Evolutionary conservation across 352 stramenopile species (phyloP), one percentile per base, ranked within the genome.

Genomic region (Globisporangium radiosum): DNA sequence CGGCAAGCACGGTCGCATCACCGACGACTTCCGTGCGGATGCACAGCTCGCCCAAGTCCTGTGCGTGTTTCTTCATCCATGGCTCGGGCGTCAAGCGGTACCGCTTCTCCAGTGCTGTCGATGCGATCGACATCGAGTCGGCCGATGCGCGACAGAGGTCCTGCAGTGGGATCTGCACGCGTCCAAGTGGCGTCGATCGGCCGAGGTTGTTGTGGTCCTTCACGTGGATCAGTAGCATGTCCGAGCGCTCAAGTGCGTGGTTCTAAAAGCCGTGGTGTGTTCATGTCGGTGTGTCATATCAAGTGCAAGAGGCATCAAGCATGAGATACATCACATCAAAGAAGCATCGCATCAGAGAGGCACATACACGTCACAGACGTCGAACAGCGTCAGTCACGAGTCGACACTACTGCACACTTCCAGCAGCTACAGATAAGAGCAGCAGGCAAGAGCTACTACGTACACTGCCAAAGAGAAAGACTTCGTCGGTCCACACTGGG

Each of bases 161-260:
- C 10, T 72, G 66, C 13, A 90, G 49, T 5, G 81, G 76, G 52
- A 90, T 82, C 43, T 88, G 71, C 15, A 90, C 73, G 14, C 81
- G 78, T 3, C 81, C 81, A 3, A 90, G 67, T 11, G 81, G 81
- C 5, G 76, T 90, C 44, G 76, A 87, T 17, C 75, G 67, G 3
- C 67, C 68, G 47, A 86, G 63, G 51, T 86, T 85, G 69, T 90
- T 90, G 64, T 87, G 75, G 48, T 89, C 81, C 47, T 90, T 90
- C 1, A 90, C 76, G 45, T 89, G 81, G 54, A 90, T 76, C 9
- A 90, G 38, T 1, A 90, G 59, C 40, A 72, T 74, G 4, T 57
- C 68, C 4, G 81, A 70, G 14, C 82, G 69, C 8, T 55, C 51
- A 44, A 90, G 59, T 1, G 71, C 61, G 19, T 84, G 75, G 45